phyloP scores from a whole-genome alignment of 805 yeast species.

The Lipomyces yamadae region DNA sequence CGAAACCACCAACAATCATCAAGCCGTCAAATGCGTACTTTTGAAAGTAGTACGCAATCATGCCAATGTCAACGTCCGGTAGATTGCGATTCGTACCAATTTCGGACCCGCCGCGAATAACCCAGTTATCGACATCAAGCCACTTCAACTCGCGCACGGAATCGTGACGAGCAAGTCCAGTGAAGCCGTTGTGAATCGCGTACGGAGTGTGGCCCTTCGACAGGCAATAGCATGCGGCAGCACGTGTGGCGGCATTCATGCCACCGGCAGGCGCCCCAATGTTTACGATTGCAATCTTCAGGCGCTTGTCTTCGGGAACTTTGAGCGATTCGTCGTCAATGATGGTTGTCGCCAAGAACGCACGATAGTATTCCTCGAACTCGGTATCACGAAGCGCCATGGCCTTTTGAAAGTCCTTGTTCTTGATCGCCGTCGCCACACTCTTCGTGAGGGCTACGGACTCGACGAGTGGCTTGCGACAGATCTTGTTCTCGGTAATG shows the following conservation, averaged over 20 bases:
- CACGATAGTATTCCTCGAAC: conserved; percentile 76
- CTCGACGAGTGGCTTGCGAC: conserved; percentile 82
- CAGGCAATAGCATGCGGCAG: conserved; percentile 88
- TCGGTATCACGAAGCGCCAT: conserved; percentile 86
- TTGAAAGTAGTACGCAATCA: conserved; percentile 91
- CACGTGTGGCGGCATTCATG: conserved; percentile 86
- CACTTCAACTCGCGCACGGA: conserved; percentile 74
- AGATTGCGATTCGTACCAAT: conserved; percentile 92
- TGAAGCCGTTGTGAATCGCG: conserved; percentile 92
- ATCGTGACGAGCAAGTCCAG: conserved; percentile 89
- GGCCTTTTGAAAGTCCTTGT: conserved; percentile 81
- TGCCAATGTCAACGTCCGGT: conserved; percentile 84
- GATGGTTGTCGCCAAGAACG: conserved; percentile 71
- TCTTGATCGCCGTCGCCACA: conserved; percentile 87
- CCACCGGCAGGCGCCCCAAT: conserved; percentile 99
- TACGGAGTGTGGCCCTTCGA: conserved; percentile 88
- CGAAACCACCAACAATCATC: conserved; percentile 93
- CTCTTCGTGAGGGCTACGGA: conserved; percentile 84
- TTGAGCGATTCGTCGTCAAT: conserved; percentile 66
- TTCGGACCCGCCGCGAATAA: conserved; percentile 89
- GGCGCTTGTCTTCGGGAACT: conserved; percentile 63
- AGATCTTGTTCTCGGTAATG: conserved; percentile 82
- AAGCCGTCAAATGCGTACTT: conserved; percentile 87
- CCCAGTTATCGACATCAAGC: conserved; percentile 90
- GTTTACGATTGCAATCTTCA: conserved; percentile 82